Evolutionary conservation across 345 rosid species (phyloP).

Genomic region (Boechera divaricarpa): DNA sequence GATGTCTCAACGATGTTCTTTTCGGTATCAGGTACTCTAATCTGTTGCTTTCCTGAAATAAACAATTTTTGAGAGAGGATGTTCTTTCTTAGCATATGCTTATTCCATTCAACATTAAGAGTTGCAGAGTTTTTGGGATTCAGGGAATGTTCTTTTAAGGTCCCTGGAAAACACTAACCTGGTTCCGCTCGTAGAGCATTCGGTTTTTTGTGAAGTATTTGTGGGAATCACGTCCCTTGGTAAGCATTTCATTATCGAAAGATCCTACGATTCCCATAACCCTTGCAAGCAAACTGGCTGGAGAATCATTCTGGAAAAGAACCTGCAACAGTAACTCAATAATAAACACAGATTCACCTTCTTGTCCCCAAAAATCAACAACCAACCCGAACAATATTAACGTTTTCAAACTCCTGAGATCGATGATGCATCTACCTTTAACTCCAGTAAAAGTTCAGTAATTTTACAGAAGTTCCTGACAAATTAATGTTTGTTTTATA

Average conservation of each 20-base stretch:
- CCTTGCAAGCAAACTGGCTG: constrained; percentile 91
- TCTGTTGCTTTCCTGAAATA: constrained; percentile 79
- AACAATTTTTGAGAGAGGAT: constrained; percentile 3
- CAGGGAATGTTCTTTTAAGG: constrained; percentile 1
- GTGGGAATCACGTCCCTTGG: constrained; percentile 91
- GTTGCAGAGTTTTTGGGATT: background rate
- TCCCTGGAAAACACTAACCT: constrained; percentile 54
- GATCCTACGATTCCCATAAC: constrained; percentile 86
- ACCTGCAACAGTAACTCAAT: constrained; percentile 52
- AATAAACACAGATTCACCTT: background rate
- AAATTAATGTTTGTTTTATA: background rate
- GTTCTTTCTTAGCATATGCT: constrained; percentile 11
- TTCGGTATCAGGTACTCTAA: constrained; percentile 93
- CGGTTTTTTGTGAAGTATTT: constrained; percentile 92
- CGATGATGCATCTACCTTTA: background rate
- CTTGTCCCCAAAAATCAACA: constrained; percentile 1
- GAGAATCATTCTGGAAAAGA: constrained; percentile 97
- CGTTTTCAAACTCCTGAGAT: background rate
- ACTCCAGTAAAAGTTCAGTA: background rate
- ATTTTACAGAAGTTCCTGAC: background rate
- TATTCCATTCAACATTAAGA: constrained; percentile 5
- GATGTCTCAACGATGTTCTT: constrained; percentile 89
- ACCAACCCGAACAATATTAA: background rate
- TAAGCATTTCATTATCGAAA: constrained; percentile 83
- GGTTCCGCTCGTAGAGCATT: constrained; percentile 97